Evolutionary conservation across 208 protist species (phyloP).

Genomic region (Naegleria fowleri): DNA sequence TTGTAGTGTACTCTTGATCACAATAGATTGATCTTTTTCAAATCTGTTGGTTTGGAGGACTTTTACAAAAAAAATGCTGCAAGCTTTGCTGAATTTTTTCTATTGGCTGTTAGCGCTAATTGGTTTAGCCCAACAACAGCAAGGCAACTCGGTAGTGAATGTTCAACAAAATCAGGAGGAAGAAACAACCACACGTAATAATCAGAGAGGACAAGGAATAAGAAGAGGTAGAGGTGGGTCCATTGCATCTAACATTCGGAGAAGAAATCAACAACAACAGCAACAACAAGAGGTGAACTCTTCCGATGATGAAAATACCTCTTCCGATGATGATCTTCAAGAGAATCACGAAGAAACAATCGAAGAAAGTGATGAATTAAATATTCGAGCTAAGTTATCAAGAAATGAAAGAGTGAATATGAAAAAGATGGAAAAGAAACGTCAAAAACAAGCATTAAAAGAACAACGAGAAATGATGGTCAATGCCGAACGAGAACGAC

Average conservation of each 20-base stretch:
- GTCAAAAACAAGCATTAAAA: not conserved
- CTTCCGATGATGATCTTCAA: not conserved
- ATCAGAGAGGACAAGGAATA: not conserved
- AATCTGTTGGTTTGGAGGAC: too few species aligned
- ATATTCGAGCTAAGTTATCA: not conserved
- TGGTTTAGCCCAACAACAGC: not conserved
- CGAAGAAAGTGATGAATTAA: not conserved
- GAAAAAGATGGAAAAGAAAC: not conserved
- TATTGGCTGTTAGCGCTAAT: not conserved
- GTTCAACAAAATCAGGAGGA: not conserved
- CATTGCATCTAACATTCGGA: not conserved
- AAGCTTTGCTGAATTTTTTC: not conserved
- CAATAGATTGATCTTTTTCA: too few species aligned
- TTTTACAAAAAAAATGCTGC: not conserved
- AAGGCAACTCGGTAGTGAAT: not conserved
- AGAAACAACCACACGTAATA: not conserved
- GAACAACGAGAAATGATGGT: not conserved
- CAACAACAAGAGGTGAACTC: not conserved
- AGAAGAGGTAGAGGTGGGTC: not conserved
- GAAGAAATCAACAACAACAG: not conserved
- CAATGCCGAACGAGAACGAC: not conserved
- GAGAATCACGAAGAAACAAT: not conserved
- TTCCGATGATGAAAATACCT: not conserved
- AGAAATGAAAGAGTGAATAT: not conserved
- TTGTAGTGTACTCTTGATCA: too few species aligned